These are phyloP conservation scores for Infundibulicybe gibba DNA, from an alignment of 768 basidiomycete genomes.

Conservation along the genomic window DNA sequence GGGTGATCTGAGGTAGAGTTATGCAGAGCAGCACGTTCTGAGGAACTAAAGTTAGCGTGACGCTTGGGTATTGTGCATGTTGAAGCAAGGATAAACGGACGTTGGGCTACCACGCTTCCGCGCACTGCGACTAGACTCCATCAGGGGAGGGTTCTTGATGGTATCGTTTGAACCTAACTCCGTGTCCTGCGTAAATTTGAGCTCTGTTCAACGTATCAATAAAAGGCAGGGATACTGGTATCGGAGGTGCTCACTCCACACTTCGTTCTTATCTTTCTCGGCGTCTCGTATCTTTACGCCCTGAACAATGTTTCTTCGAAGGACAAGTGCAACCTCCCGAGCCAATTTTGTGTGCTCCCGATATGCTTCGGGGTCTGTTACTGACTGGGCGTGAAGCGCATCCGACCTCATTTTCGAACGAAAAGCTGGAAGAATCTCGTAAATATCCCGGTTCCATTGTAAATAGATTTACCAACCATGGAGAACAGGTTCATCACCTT, in stretches of 20 bases:
- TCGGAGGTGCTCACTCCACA: constrained; percentile 49
- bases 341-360: constrained; percentile 55
- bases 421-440: constrained; percentile 50
- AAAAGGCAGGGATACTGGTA: background rate
- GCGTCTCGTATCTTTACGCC: constrained; percentile 45
- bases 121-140: constrained; percentile 44
- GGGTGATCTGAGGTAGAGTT: constrained; percentile 18
- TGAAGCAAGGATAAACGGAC: constrained; percentile 10
- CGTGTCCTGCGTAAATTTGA: constrained; percentile 75
- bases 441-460: constrained; percentile 6
- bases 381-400: constrained; percentile 34
- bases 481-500: constrained; percentile 57
- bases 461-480: constrained; percentile 34
- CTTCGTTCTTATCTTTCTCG: constrained; percentile 35
- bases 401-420: constrained; percentile 64
- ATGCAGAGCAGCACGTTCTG: constrained; percentile 35
- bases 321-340: constrained; percentile 66
- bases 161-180: constrained; percentile 85
- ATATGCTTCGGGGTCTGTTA: constrained; percentile 44
- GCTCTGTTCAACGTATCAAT: constrained; percentile 35
- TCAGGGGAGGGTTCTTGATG: constrained; percentile 58
- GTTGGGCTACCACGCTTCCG: constrained; percentile 31
- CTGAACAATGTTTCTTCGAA: constrained; percentile 86
- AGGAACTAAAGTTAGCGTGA: constrained; percentile 22
- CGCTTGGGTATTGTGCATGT: constrained; percentile 6